phyloP scores from a whole-genome alignment of 176 grass and related monocot genomes.

The Cocos nucifera region DNA sequence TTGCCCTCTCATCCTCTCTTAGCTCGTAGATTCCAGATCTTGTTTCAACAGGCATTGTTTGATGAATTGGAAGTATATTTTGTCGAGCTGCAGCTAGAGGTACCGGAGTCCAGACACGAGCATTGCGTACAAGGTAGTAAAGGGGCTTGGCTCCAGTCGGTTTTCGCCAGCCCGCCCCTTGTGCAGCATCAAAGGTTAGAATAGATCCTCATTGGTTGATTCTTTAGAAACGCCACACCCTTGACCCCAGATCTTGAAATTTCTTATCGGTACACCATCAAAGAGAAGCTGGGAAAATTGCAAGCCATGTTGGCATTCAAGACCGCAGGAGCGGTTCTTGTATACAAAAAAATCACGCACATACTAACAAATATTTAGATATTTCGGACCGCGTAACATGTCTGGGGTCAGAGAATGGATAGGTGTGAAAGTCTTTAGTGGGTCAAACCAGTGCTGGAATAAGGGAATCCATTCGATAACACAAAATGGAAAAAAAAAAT shows the following conservation, averaged over 20 bases:
- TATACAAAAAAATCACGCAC: no score
- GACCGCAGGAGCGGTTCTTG: no score
- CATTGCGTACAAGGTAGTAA: constrained; percentile 34
- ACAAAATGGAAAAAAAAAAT: no score
- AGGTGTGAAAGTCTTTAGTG: constrained; percentile 25
- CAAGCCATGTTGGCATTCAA: background rate
- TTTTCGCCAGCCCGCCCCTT: constrained; percentile 47
- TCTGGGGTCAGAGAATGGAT: constrained; percentile 51
- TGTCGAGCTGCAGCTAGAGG: background rate
- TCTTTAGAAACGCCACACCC: constrained; percentile 33
- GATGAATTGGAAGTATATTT: no score
- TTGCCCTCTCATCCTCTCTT: constrained; percentile 36
- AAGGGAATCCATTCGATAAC: no score
- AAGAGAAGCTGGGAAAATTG: constrained; percentile 20
- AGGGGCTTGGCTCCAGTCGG: constrained; percentile 36
- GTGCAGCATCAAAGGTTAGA: constrained; percentile 48
- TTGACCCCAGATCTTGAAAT: constrained; percentile 30
- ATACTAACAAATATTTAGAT: no score
- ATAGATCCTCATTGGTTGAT: constrained; percentile 41
- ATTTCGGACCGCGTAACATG: constrained; percentile 34
- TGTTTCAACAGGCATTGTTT: background rate
- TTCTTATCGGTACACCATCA: constrained; percentile 24
- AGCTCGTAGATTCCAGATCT: constrained; percentile 29
- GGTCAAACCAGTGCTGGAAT: constrained; percentile 64
- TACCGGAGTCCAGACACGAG: constrained; percentile 3